Percentiles rank a stretch among this genome's conserved stretches.
Conservation (phyloP, 495 filamentous ascomycete species). For the Penicillium pancosmium region DNA sequence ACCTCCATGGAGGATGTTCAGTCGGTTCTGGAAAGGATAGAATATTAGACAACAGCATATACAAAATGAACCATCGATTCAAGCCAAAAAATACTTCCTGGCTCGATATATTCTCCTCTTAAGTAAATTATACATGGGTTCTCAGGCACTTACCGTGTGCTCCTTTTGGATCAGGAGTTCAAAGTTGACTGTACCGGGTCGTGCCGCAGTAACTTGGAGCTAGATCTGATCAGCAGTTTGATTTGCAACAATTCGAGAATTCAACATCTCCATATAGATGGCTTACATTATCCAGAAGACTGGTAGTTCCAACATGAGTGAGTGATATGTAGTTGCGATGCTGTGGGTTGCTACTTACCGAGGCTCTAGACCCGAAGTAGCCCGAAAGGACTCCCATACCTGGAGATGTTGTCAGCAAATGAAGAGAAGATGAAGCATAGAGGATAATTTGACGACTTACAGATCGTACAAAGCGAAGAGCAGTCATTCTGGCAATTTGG, state of each 20-base stretch:
- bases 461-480: slow-evolving; percentile 64
- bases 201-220: slow-evolving; percentile 76
- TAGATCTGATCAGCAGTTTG: slow-evolving; percentile 33
- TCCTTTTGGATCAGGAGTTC: slow-evolving; percentile 83
- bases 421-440: neutral
- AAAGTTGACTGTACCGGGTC: slow-evolving; percentile 81
- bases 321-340: neutral
- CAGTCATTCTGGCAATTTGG: slow-evolving; percentile 46
- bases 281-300: slow-evolving; percentile 46
- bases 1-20: slow-evolving; percentile 90
- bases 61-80: neutral
- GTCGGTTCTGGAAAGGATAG: slow-evolving; percentile 66
- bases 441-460: slow-evolving; percentile 36
- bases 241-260: neutral
- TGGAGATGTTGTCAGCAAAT: slow-evolving; percentile 29
- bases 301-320: slow-evolving; percentile 30
- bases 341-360: slow-evolving; percentile 55
- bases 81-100: no score
- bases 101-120: no score
- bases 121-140: no score
- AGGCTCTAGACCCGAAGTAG: slow-evolving; percentile 82
- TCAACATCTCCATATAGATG: neutral
- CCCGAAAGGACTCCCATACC: slow-evolving; percentile 83
- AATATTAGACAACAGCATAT: neutral
- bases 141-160: slow-evolving; percentile 68